These are phyloP conservation scores for Golubevia pallescens DNA, from an alignment of 1,284 basidiomycete genomes.

Conservation along the genomic window DNA sequence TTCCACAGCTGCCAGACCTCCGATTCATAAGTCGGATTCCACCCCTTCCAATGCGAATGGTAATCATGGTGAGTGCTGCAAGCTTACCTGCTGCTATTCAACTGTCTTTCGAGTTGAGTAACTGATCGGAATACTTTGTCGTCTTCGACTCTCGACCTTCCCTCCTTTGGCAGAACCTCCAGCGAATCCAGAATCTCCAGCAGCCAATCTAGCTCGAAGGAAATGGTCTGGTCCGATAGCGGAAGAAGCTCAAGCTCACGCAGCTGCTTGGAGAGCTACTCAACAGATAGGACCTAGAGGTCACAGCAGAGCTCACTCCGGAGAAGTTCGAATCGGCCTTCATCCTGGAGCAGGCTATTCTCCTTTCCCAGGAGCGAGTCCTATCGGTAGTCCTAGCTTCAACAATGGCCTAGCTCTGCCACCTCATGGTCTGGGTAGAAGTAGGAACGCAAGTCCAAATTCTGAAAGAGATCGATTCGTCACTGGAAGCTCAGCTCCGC, in stretches of 20 bases:
- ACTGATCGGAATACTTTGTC: background rate
- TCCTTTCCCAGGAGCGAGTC: background rate
- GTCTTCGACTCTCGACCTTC: background rate
- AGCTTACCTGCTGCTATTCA: background rate
- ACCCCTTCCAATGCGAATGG: no score
- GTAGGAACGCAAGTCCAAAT: no score
- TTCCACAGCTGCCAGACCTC: no score
- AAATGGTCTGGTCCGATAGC: constrained; percentile 43
- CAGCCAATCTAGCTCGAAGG: constrained; percentile 28
- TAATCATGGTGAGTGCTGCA: no score
- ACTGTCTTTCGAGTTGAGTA: background rate
- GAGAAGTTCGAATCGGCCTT: background rate
- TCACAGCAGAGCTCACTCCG: background rate
- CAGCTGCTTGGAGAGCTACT: constrained; percentile 11
- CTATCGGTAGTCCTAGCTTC: background rate
- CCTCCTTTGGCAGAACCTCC: background rate
- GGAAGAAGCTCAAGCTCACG: constrained; percentile 17
- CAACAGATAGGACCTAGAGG: background rate
- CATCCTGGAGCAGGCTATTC: background rate
- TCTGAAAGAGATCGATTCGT: no score
- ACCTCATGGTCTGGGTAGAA: no score
- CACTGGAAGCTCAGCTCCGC: no score
- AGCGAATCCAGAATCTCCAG: constrained; percentile 1
- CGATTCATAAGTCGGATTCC: no score
- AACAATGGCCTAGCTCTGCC: no score